Evolutionary conservation across 208 protist genomes (phyloP).

Genomic region (Trypanosoma platydactyli): DNA sequence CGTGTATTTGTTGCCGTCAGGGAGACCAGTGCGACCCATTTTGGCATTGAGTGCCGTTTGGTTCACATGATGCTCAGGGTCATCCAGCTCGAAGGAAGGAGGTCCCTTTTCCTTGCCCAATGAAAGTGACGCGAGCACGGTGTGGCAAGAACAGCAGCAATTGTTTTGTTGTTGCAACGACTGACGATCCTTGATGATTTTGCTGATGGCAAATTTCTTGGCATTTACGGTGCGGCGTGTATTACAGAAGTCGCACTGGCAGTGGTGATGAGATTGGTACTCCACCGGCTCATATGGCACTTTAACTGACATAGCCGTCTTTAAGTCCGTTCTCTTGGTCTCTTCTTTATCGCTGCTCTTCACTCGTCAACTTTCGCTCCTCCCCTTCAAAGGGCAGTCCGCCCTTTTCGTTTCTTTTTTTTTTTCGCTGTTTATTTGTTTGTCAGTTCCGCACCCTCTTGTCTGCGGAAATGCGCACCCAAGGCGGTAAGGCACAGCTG

Average conservation of each 20-base stretch:
- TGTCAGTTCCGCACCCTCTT: too few relatives aligned
- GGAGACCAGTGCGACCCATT: conserved; percentile 56
- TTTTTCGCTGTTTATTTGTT: too few relatives aligned
- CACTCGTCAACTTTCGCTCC: background rate
- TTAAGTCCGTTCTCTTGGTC: conserved; percentile 7
- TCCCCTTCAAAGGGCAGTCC: background rate
- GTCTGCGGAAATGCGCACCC: too few relatives aligned
- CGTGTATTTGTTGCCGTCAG: conserved; percentile 54
- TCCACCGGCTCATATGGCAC: conserved; percentile 51
- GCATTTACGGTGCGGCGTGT: conserved; percentile 72
- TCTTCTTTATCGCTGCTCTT: background rate
- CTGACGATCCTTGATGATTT: conserved; percentile 29
- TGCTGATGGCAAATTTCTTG: conserved; percentile 72
- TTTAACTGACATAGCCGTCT: conserved; percentile 58
- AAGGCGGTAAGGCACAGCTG: background rate
- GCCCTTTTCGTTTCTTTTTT: background rate
- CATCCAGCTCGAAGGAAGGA: conserved; percentile 63
- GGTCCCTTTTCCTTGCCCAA: conserved; percentile 18
- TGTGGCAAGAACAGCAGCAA: conserved; percentile 62
- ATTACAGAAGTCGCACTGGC: conserved; percentile 88
- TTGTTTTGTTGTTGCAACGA: conserved; percentile 41
- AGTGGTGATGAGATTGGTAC: conserved; percentile 83
- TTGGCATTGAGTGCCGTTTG: conserved; percentile 82
- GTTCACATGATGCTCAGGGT: conserved; percentile 71
- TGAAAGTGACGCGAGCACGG: conserved; percentile 18